Conservation (phyloP, 2,329 filamentous ascomycete genomes). For the Stagonosporopsis cucurbitacearum region DNA sequence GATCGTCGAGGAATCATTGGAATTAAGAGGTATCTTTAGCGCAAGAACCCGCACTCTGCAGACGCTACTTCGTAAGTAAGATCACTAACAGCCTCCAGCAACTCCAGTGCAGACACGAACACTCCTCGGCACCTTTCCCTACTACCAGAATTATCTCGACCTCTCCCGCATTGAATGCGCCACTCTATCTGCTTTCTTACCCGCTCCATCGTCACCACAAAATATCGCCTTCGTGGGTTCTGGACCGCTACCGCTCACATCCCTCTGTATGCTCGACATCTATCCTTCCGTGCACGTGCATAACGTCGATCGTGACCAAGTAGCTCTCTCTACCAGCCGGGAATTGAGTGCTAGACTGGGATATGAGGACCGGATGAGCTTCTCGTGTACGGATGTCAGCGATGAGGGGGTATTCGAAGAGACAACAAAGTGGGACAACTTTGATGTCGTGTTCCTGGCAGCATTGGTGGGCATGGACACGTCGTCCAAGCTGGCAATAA, state of each 20-base stretch:
- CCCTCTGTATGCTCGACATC: conserved; percentile 52
- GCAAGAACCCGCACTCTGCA: not conserved
- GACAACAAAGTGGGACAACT: conserved; percentile 37
- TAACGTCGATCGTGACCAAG: conserved; percentile 53
- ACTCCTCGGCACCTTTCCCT: conserved; percentile 54
- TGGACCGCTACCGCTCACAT: conserved; percentile 58
- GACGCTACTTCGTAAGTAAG: no score
- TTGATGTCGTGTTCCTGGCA: conserved; percentile 59
- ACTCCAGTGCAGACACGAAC: not conserved
- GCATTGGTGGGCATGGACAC: conserved; percentile 57
- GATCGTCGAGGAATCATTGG: conserved; percentile 32
- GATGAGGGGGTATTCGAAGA: not conserved
- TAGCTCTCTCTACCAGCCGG: conserved; percentile 45
- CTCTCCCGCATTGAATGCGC: conserved; percentile 57
- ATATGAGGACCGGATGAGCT: conserved; percentile 43
- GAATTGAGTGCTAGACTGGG: conserved; percentile 46
- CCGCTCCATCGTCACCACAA: conserved; percentile 21
- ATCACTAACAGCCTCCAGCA: not conserved
- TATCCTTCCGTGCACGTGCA: conserved; percentile 44
- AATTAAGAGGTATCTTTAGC: conserved; percentile 5
- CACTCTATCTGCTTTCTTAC: conserved; percentile 49
- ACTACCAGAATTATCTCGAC: conserved; percentile 58
- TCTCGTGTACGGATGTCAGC: conserved; percentile 47
- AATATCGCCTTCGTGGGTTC: conserved; percentile 59
- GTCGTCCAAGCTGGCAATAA: conserved; percentile 52